Evolutionary conservation across 176 grass and related monocot genomes (phyloP).

Genomic region (Coix lacrymajobi): DNA sequence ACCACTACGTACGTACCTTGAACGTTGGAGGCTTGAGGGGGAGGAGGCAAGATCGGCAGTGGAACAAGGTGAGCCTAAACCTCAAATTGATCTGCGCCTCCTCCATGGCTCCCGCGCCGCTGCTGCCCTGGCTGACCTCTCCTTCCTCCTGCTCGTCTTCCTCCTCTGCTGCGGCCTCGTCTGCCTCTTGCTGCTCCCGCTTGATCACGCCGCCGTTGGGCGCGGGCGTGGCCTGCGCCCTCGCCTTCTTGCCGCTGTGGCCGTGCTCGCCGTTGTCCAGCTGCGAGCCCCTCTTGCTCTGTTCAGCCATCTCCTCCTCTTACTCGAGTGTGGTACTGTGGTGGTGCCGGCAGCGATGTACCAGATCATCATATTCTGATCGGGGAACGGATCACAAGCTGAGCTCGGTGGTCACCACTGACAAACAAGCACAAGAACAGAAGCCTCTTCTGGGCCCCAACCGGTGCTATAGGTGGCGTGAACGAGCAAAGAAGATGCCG

Average conservation of each 20-base stretch:
- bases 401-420: background rate
- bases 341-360: background rate
- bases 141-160: constrained; percentile 7
- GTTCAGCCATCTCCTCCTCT: background rate
- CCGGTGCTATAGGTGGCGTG: background rate
- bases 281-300: background rate
- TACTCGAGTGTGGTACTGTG: background rate
- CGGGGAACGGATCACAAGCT: background rate
- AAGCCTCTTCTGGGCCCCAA: background rate
- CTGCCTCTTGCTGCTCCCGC: background rate
- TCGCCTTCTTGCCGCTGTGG: constrained; percentile 3
- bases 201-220: background rate
- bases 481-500: background rate
- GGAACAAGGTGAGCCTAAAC: background rate
- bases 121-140: background rate
- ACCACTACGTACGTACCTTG: background rate
- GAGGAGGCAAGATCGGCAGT: constrained; percentile 12
- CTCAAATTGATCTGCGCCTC: constrained; percentile 10
- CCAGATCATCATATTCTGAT: background rate
- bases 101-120: background rate
- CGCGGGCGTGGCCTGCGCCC: background rate
- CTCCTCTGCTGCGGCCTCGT: background rate
- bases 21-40: constrained; percentile 28
- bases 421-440: background rate
- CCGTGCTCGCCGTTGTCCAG: background rate